Percentiles rank a stretch among this genome's conserved stretches.
These are phyloP conservation scores for Phanerodontia chrysosporium DNA, from an alignment of 768 basidiomycete species.

Conservation along the genomic window DNA sequence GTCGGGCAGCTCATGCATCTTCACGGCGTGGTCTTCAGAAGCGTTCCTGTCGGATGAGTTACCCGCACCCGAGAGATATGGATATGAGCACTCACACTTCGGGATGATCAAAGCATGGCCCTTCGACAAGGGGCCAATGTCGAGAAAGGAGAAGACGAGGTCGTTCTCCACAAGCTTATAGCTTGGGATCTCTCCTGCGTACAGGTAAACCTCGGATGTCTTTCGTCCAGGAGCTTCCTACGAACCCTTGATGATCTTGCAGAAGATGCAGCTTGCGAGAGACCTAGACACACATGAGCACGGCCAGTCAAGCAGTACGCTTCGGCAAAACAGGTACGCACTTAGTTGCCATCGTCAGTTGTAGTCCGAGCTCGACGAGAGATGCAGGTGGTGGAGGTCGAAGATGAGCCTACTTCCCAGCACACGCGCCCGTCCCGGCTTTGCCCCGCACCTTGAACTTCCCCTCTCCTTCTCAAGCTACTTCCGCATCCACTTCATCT, in stretches of 20 bases:
- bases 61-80: background rate
- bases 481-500: no score
- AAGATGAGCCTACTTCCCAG: background rate
- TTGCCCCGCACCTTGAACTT: no score
- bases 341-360: slow-evolving; percentile 7
- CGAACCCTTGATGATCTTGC: slow-evolving; percentile 89
- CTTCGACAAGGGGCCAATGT: slow-evolving; percentile 84
- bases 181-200: slow-evolving; percentile 82
- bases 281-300: no score
- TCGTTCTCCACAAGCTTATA: slow-evolving; percentile 80
- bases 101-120: slow-evolving; percentile 93
- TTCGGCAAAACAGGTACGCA: background rate
- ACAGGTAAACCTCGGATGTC: background rate
- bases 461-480: no score
- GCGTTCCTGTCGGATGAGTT: no score
- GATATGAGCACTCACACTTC: slow-evolving; percentile 55
- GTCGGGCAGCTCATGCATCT: slow-evolving; percentile 86
- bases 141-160: slow-evolving; percentile 82
- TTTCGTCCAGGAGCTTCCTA: background rate
- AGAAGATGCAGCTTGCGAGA: slow-evolving; percentile 78
- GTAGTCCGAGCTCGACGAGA: background rate
- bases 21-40: slow-evolving; percentile 71
- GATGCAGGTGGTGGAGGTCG: background rate
- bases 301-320: background rate
- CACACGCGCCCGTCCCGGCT: no score